Conservation (phyloP, 2,329 filamentous ascomycete species). For the Malbranchea cinnamomea region DNA sequence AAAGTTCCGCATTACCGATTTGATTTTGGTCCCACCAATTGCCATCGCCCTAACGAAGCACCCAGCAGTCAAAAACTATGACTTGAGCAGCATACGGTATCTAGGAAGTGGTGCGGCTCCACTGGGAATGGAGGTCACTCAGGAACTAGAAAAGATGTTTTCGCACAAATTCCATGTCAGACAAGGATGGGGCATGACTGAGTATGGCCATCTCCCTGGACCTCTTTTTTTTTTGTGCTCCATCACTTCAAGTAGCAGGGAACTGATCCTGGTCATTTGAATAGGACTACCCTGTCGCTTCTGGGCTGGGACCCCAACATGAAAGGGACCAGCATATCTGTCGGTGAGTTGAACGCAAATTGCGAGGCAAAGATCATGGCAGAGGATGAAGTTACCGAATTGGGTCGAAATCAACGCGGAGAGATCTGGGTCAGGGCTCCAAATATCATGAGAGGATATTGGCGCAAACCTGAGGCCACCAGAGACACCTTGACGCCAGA, state of each 20-base stretch:
- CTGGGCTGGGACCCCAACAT: slow-evolving; percentile 48
- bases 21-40: slow-evolving; percentile 60
- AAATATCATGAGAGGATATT: slow-evolving; percentile 63
- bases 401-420: slow-evolving; percentile 42
- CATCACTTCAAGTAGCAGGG: slow-evolving; percentile 3
- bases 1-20: slow-evolving; percentile 50
- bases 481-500: slow-evolving; percentile 44
- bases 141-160: slow-evolving; percentile 46
- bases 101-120: slow-evolving; percentile 58
- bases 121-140: slow-evolving; percentile 40
- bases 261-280: background rate
- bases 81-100: slow-evolving; percentile 49
- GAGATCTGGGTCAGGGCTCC: slow-evolving; percentile 62
- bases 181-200: slow-evolving; percentile 84
- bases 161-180: slow-evolving; percentile 35
- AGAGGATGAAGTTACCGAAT: slow-evolving; percentile 29
- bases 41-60: slow-evolving; percentile 59
- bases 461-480: slow-evolving; percentile 55
- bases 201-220: too few relatives aligned
- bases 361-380: slow-evolving; percentile 53
- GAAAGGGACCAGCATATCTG: slow-evolving; percentile 31
- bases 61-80: slow-evolving; percentile 48
- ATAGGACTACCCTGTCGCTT: slow-evolving; percentile 49
- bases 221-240: background rate
- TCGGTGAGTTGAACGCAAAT: slow-evolving; percentile 57